phyloP scores from a whole-genome alignment of 495 filamentous ascomycete genomes.

The Tuber microsphaerosporum region DNA sequence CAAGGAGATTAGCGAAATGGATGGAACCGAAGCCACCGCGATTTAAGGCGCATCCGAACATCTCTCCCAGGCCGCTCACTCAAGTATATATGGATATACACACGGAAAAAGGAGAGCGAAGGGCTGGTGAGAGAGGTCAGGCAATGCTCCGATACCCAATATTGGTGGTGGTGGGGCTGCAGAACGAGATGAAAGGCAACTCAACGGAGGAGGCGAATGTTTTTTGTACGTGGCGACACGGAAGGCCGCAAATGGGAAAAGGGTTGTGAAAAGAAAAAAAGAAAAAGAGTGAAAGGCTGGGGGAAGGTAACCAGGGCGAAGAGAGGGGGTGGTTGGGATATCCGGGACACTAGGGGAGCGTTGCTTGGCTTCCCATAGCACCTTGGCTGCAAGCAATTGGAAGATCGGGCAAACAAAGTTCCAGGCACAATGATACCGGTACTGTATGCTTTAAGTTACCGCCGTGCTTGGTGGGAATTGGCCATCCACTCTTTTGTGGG shows the following conservation, averaged over 20 bases:
- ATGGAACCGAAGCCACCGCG: neutral
- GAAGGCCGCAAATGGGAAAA: neutral
- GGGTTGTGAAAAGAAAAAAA: neutral
- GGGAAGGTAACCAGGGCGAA: neutral
- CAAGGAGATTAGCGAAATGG: neutral
- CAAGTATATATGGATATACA: neutral
- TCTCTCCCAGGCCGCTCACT: neutral
- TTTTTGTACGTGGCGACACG: neutral
- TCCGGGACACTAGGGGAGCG: neutral
- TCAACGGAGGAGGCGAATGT: neutral
- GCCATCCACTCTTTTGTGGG: neutral
- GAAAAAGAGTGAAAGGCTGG: neutral
- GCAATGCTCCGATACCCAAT: neutral
- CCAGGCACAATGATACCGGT: neutral
- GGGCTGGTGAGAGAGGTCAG: neutral
- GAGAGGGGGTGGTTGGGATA: neutral
- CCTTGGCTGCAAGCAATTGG: neutral
- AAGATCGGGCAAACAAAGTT: neutral
- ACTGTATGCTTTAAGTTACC: neutral
- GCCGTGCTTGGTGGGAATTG: neutral
- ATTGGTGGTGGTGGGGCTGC: neutral
- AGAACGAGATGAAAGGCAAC: neutral
- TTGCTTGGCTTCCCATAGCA: neutral
- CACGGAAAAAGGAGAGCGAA: neutral
- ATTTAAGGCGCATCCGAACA: neutral